These are phyloP conservation scores for Cutaneotrichosporon curvatum DNA, from an alignment of 1,284 basidiomycete genomes.

Conservation along the genomic window DNA sequence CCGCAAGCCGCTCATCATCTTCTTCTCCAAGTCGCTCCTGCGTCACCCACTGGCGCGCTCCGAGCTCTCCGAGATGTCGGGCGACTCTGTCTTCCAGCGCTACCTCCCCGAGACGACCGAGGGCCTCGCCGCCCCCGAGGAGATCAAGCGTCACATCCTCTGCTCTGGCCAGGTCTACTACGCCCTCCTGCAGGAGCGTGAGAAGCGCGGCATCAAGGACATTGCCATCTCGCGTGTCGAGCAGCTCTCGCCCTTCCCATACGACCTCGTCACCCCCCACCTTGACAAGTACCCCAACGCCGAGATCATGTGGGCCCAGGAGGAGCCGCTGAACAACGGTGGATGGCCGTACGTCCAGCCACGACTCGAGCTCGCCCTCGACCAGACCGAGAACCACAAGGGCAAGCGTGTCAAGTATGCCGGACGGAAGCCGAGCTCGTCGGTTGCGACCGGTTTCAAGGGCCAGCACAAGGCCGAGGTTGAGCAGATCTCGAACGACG, in stretches of 20 bases:
- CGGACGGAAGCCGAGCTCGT: slow-evolving; percentile 78
- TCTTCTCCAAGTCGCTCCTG: slow-evolving; percentile 94
- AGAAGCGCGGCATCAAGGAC: slow-evolving; percentile 81
- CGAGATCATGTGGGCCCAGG: slow-evolving; percentile 83
- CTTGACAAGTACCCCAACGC: slow-evolving; percentile 95
- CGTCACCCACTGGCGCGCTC: slow-evolving; percentile 90
- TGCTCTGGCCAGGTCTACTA: slow-evolving; percentile 92
- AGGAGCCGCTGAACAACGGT: slow-evolving; percentile 79
- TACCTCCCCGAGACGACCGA: slow-evolving; percentile 78
- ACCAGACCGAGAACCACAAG: slow-evolving; percentile 82
- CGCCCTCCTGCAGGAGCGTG: slow-evolving; percentile 77
- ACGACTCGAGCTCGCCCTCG: slow-evolving; percentile 66
- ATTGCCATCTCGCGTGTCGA: slow-evolving; percentile 91
- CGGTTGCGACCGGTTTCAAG: slow-evolving; percentile 52
- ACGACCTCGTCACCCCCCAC: slow-evolving; percentile 81
- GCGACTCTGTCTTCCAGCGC: slow-evolving; percentile 83
- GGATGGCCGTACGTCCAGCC: slow-evolving; percentile 73
- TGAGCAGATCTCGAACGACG: slow-evolving; percentile 58
- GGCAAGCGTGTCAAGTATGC: slow-evolving; percentile 80
- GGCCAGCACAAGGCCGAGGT: slow-evolving; percentile 74
- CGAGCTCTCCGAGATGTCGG: slow-evolving; percentile 75
- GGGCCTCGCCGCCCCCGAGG: slow-evolving; percentile 67
- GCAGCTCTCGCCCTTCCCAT: slow-evolving; percentile 92
- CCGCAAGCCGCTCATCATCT: slow-evolving; percentile 87
- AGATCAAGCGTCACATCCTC: slow-evolving; percentile 85